A percentile compares a stretch with the other conserved stretches of the same genome.
phyloP scores from a whole-genome alignment of 192 early-diverging fungal genomes.

The Backusella mclennaniae region DNA sequence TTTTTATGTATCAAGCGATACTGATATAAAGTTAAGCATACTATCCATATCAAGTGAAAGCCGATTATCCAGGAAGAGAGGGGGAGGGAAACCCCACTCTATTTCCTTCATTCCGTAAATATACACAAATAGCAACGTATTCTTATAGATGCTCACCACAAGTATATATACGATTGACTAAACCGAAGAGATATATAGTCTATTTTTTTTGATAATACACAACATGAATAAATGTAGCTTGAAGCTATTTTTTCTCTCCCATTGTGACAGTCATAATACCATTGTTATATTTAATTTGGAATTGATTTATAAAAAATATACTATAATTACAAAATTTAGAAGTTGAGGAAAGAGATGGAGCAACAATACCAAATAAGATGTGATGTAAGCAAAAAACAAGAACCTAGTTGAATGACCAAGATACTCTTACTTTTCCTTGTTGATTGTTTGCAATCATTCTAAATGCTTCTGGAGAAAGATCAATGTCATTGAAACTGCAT shows the following conservation, averaged over 20 bases:
- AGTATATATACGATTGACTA: background rate
- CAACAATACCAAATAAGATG: background rate
- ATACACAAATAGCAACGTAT: background rate
- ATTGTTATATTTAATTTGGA: background rate
- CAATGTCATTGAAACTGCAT: background rate
- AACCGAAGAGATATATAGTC: background rate
- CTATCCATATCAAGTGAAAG: background rate
- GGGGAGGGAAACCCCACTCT: background rate
- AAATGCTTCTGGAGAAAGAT: conserved; percentile 22
- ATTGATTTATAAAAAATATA: background rate
- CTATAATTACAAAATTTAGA: conserved; percentile 1
- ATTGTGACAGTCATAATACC: background rate
- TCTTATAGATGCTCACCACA: background rate
- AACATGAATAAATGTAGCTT: background rate
- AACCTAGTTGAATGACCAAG: background rate
- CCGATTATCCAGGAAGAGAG: background rate
- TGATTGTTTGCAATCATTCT: background rate
- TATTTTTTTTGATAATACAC: background rate
- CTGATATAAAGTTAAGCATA: background rate
- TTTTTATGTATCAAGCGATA: background rate
- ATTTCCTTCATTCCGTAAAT: background rate
- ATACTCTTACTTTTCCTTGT: background rate
- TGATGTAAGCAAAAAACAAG: background rate
- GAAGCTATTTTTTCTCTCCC: background rate
- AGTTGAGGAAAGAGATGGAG: background rate